These are phyloP conservation scores for Penicillium crystallinum DNA, from an alignment of 495 filamentous ascomycete genomes.

Conservation along the genomic window DNA sequence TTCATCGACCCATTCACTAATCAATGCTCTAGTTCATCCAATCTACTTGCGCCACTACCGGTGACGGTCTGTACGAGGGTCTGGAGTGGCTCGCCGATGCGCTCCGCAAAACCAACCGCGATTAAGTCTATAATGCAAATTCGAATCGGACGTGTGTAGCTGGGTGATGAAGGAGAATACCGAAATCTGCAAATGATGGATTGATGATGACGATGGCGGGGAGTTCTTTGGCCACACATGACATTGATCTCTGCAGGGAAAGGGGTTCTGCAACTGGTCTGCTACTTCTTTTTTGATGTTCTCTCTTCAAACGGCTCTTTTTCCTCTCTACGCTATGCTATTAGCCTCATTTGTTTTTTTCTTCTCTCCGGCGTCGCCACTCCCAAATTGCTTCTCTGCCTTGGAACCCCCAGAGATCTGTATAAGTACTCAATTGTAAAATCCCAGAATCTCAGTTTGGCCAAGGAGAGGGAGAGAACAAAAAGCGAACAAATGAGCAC, in stretches of 20 bases:
- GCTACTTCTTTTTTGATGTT: slow-evolving; percentile 34
- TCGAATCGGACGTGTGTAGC: slow-evolving; percentile 24
- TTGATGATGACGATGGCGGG: slow-evolving; percentile 37
- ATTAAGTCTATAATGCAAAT: slow-evolving; percentile 51
- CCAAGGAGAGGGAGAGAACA: slow-evolving; percentile 1
- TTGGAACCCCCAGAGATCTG: slow-evolving; percentile 4
- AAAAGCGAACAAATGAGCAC: neutral
- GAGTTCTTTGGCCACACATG: slow-evolving; percentile 31
- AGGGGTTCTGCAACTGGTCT: slow-evolving; percentile 14
- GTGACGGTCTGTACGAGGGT: slow-evolving; percentile 99
- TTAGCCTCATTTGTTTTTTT: slow-evolving; percentile 42
- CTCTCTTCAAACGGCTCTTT: slow-evolving; percentile 35
- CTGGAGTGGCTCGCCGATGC: slow-evolving; percentile 98
- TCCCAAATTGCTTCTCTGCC: slow-evolving; percentile 28
- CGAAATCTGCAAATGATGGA: slow-evolving; percentile 38
- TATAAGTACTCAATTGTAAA: slow-evolving; percentile 11
- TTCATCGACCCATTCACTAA: slow-evolving; percentile 10
- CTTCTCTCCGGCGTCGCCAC: slow-evolving; percentile 34
- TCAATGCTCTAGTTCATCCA: slow-evolving; percentile 77
- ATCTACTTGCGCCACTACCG: slow-evolving; percentile 98
- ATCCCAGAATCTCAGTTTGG: slow-evolving; percentile 1
- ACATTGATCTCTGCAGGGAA: slow-evolving; percentile 18
- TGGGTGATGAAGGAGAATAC: slow-evolving; percentile 34
- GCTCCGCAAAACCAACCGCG: slow-evolving; percentile 84
- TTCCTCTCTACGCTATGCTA: slow-evolving; percentile 42